These are phyloP conservation scores for Picea glauca DNA, from an alignment of 75 land plant genomes.

Conservation along the genomic window DNA sequence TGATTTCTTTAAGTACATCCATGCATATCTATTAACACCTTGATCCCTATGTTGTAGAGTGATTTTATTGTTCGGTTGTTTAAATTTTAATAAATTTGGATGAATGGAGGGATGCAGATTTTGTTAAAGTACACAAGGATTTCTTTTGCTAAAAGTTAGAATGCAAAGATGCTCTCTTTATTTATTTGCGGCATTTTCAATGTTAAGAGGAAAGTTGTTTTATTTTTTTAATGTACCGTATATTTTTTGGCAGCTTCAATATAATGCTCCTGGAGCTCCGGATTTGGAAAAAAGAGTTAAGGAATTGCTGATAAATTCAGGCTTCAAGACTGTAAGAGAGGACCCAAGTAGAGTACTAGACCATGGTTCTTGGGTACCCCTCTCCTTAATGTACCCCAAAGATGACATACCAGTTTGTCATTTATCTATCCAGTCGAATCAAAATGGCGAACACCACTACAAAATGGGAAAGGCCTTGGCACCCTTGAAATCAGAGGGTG, in stretches of 20 bases:
- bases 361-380: slow-evolving; percentile 93
- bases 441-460: slow-evolving; percentile 67
- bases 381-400: slow-evolving; percentile 81
- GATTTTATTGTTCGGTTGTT: too few species aligned
- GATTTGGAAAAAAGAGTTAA: slow-evolving; percentile 64
- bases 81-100: too few species aligned
- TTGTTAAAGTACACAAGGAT: too few species aligned
- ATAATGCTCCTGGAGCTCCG: slow-evolving; percentile 79
- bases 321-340: slow-evolving; percentile 43
- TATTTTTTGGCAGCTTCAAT: slow-evolving; percentile 50
- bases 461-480: slow-evolving; percentile 72
- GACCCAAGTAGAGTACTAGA: slow-evolving; percentile 76
- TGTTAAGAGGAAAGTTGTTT: too few species aligned
- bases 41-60: too few species aligned
- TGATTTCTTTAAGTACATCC: too few species aligned
- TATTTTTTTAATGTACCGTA: too few species aligned
- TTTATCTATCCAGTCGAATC: slow-evolving; percentile 65
- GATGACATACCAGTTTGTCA: slow-evolving; percentile 83
- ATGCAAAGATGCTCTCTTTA: too few species aligned
- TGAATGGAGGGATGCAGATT: too few species aligned
- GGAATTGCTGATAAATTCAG: slow-evolving; percentile 55
- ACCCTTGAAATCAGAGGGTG: slow-evolving; percentile 67
- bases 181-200: too few species aligned
- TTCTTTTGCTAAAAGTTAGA: too few species aligned
- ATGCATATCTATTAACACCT: too few species aligned